These are phyloP conservation scores for Leishmania major DNA, from an alignment of 208 protist genomes.

Conservation along the genomic window DNA sequence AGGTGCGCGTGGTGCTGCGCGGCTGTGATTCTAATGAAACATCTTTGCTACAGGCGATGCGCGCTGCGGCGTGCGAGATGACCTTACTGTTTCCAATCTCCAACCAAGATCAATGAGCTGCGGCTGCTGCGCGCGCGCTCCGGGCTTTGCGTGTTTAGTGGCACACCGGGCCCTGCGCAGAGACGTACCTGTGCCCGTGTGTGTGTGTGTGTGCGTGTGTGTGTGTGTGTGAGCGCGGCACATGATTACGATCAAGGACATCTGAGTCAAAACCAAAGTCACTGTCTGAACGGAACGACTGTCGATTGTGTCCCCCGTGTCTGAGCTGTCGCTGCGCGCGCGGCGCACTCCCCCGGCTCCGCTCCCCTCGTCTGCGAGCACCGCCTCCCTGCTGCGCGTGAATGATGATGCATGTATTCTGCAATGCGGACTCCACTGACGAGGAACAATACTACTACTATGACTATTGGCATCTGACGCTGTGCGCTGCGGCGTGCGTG, in stretches of 20 bases:
- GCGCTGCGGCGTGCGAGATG: constrained; percentile 29
- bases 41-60: constrained; percentile 58
- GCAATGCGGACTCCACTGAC: constrained; percentile 28
- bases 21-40: constrained; percentile 41
- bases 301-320: constrained; percentile 43
- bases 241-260: constrained; percentile 38
- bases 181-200: background rate
- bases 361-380: background rate
- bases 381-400: constrained; percentile 5
- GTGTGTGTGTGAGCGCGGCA: constrained; percentile 2
- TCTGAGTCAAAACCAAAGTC: constrained; percentile 34
- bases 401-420: constrained; percentile 38
- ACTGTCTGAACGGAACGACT: constrained; percentile 21
- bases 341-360: background rate
- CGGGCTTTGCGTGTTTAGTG: background rate
- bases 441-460: constrained; percentile 33
- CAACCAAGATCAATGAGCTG: constrained; percentile 61
- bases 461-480: constrained; percentile 44
- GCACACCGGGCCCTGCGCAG: background rate
- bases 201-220: constrained; percentile 4
- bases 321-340: constrained; percentile 22
- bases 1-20: background rate
- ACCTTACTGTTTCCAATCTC: constrained; percentile 37
- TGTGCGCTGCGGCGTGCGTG: background rate
- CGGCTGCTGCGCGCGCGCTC: background rate